Percentiles rank a stretch among this genome's conserved stretches.
Conservation (phyloP, 306 rosid species). For the Mimosa bimucronata region DNA sequence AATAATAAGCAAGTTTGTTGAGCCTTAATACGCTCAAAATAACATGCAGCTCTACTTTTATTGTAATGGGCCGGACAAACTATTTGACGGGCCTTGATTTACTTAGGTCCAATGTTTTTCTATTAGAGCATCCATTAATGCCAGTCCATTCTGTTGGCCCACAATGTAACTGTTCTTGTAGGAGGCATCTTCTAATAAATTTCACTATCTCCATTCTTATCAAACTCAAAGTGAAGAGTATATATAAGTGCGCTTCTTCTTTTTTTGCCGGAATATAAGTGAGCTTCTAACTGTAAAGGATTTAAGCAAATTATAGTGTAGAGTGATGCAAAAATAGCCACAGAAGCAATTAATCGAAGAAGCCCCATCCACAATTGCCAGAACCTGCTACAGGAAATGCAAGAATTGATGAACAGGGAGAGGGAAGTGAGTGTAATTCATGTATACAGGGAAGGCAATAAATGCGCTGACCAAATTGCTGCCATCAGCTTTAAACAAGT, state of each 20-base stretch:
- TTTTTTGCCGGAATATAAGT: too few relatives aligned
- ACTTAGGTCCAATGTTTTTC: neutral
- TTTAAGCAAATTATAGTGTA: too few relatives aligned
- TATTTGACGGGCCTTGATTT: neutral
- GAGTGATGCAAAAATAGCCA: too few relatives aligned
- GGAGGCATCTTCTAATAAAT: constrained; percentile 9
- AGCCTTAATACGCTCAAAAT: neutral
- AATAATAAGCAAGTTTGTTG: too few relatives aligned
- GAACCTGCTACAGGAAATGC: too few relatives aligned
- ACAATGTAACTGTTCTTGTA: neutral
- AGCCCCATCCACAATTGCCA: too few relatives aligned
- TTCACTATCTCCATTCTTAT: neutral
- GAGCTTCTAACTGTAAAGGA: constrained; percentile 28
- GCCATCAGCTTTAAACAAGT: too few relatives aligned
- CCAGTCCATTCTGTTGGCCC: neutral
- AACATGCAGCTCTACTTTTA: neutral
- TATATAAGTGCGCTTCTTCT: constrained; percentile 2
- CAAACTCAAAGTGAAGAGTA: constrained; percentile 3
- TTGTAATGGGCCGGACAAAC: neutral
- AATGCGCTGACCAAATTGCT: too few relatives aligned
- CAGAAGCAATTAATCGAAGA: too few relatives aligned
- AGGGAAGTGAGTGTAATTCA: too few relatives aligned
- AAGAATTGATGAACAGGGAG: too few relatives aligned
- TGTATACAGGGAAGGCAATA: too few relatives aligned
- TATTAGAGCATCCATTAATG: neutral